Conservation (phyloP, 257 asterid genomes). For the Fraxinus pennsylvanica region DNA sequence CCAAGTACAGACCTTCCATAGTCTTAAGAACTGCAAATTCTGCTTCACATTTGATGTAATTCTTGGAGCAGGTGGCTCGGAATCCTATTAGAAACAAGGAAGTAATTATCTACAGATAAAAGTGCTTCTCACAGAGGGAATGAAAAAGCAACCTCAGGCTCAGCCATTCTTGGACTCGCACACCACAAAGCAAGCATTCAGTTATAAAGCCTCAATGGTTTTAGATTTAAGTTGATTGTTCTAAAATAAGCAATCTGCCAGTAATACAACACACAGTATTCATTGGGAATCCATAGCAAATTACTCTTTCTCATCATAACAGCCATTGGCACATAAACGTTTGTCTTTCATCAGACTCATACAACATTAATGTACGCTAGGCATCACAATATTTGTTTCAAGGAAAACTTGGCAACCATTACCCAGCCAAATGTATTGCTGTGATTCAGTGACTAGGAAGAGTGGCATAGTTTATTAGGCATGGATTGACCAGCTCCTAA, state of each 20-base stretch:
- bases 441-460: too few relatives aligned
- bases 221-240: neutral
- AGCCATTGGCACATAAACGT: conserved; percentile 3
- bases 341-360: neutral
- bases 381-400: neutral
- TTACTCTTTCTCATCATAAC: neutral
- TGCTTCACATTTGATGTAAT: conserved; percentile 92
- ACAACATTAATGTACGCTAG: neutral
- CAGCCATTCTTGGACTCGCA: neutral
- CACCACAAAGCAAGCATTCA: neutral
- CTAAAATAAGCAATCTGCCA: neutral
- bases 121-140: neutral
- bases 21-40: conserved; percentile 72
- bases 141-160: neutral
- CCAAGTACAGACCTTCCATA: conserved; percentile 65
- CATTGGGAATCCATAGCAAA: neutral
- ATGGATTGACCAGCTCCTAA: too few relatives aligned
- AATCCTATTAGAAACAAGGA: conserved; percentile 44
- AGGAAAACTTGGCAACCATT: neutral
- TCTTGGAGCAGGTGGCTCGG: conserved; percentile 77
- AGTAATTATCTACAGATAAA: conserved; percentile 20
- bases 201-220: neutral
- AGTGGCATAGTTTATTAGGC: neutral
- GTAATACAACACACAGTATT: neutral
- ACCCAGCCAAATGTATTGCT: too few relatives aligned